These are phyloP conservation scores for Cystobasidiaceae sp. DNA, from an alignment of 1,284 basidiomycete species.

Conservation along the genomic window DNA sequence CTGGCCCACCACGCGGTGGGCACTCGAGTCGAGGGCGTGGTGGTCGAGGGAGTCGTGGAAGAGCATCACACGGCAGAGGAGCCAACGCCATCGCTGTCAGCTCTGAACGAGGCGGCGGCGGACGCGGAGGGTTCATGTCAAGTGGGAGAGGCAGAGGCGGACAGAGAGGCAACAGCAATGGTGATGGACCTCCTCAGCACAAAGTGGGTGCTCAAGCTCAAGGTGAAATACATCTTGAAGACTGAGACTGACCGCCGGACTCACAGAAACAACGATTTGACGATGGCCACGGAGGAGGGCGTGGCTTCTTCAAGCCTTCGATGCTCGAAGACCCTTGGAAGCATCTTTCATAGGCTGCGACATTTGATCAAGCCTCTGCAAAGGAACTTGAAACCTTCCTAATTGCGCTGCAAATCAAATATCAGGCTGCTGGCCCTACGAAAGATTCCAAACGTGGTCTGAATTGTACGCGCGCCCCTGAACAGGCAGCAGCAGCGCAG, in stretches of 20 bases:
- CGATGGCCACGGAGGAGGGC: background rate
- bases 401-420: no score
- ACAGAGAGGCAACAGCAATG: background rate
- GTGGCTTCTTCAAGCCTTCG: slow-evolving; percentile 24
- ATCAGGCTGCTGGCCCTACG: no score
- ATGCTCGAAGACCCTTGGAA: slow-evolving; percentile 29
- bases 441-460: no score
- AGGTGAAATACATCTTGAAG: background rate
- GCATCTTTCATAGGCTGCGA: slow-evolving; percentile 21
- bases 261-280: background rate
- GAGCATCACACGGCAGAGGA: background rate
- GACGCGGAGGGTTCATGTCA: no score
- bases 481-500: no score
- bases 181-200: background rate
- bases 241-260: background rate
- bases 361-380: no score
- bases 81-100: no score
- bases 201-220: slow-evolving; percentile 9
- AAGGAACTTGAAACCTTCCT: no score
- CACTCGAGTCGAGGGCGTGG: background rate
- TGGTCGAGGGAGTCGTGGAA: background rate
- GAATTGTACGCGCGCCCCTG: no score
- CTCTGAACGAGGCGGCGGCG: no score
- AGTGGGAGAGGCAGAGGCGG: background rate
- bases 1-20: background rate